These are phyloP conservation scores for Arthrobotrys megalospora DNA, from an alignment of 2,329 filamentous ascomycete species.

Conservation along the genomic window DNA sequence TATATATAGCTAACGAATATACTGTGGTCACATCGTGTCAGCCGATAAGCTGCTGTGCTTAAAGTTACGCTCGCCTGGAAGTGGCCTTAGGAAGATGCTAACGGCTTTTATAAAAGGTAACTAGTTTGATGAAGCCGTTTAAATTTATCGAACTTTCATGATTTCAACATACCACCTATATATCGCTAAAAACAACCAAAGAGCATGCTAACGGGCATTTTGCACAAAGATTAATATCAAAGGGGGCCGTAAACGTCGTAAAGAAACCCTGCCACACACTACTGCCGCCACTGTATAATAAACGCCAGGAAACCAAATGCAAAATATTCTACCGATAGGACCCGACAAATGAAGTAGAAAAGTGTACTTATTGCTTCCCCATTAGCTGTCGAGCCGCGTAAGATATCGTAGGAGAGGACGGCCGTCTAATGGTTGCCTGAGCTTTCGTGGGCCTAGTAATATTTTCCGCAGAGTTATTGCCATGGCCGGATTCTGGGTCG, in stretches of 20 bases:
- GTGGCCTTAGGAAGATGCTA: too few species aligned
- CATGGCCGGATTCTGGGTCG: background rate
- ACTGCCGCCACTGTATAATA: background rate
- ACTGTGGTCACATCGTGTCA: too few species aligned
- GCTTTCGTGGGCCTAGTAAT: background rate
- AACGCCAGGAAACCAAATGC: background rate
- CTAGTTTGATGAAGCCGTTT: too few species aligned
- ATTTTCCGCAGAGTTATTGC: background rate
- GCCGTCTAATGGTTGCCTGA: background rate
- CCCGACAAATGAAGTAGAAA: too few species aligned
- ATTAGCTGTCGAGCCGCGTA: background rate
- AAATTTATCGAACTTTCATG: too few species aligned
- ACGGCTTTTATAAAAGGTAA: too few species aligned
- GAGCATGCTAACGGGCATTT: background rate
- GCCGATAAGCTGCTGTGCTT: too few species aligned
- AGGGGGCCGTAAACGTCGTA: too few species aligned
- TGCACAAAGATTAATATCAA: too few species aligned
- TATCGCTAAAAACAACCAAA: background rate
- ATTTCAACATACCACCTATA: background rate
- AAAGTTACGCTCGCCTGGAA: too few species aligned
- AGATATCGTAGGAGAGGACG: slow-evolving; percentile 42
- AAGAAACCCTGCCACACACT: too few species aligned
- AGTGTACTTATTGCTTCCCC: background rate
- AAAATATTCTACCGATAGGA: background rate
- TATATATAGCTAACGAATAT: too few species aligned